These are phyloP conservation scores for Caryopteris hybrid DNA, from an alignment of 305 asterid genomes.

Conservation along the genomic window DNA sequence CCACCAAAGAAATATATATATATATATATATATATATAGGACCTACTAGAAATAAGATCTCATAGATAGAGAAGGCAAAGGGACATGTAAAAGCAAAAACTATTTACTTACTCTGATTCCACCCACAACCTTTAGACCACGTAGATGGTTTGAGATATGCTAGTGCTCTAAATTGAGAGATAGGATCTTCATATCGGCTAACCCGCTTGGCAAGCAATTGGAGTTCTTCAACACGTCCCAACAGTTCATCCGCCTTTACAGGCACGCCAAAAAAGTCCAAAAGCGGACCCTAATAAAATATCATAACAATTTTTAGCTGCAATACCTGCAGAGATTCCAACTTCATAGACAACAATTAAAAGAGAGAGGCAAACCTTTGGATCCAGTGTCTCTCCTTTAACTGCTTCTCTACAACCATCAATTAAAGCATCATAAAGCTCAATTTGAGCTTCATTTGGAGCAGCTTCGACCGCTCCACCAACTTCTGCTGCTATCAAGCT, in stretches of 20 bases:
- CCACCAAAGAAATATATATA: background rate
- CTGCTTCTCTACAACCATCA: conserved; percentile 95
- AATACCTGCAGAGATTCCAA: conserved; percentile 6
- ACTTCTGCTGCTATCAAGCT: conserved; percentile 85
- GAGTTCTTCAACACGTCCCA: conserved; percentile 93
- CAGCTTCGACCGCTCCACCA: conserved; percentile 95
- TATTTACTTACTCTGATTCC: conserved; percentile 92
- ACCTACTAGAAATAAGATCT: background rate
- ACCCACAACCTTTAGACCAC: conserved; percentile 99
- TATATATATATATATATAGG: background rate
- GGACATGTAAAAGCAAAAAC: background rate
- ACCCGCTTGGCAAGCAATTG: conserved; percentile 95
- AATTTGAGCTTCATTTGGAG: conserved; percentile 88
- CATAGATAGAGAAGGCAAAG: background rate
- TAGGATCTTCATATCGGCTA: conserved; percentile 79
- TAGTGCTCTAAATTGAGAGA: conserved; percentile 83
- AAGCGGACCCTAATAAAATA: conserved; percentile 69
- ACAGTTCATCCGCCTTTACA: conserved; percentile 91
- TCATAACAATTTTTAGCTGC: conserved; percentile 28
- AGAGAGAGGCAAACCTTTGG: conserved; percentile 58
- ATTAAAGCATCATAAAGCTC: conserved; percentile 92
- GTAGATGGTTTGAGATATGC: conserved; percentile 90
- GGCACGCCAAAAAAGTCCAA: conserved; percentile 98
- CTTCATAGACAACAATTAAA: conserved; percentile 6
- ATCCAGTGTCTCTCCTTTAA: conserved; percentile 65